Base-by-base conservation (phyloP, 192 early-diverging fungal genomes). In the Martensiomyces pterosporus region DNA sequence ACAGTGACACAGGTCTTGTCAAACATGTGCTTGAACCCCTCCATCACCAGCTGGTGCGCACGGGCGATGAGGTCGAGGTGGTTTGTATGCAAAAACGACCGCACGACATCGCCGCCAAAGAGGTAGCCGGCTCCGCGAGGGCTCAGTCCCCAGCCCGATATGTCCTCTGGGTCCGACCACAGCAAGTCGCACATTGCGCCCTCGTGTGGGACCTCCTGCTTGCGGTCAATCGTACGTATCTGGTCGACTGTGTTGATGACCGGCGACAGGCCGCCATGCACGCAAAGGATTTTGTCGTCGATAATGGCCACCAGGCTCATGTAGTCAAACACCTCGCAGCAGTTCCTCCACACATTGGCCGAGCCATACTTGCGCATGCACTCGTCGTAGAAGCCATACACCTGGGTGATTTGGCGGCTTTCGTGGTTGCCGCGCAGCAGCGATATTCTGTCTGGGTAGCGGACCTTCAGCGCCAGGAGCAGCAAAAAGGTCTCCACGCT, bases 361-460 rank as follows among this genome's bases (percentile, higher is more conserved):
- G 92, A 92, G 18, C 93, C 96, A 76, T 91, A 97, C 70, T 97
- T 97, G 51, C 90, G 83, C 69, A 94, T 72, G 65, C 92, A 96
- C 58, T 96, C 92, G 64, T 98, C 95, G 64, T 98, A 96, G 60
- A 98, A 95, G 39, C 93, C 93, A 65, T 98, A 98, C 17, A 98
- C 93, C 72, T 97, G 94, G n/a, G 91, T 96, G 50, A 95, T 93
- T 65, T 97, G 93, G 51, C 91, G 60, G 41, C 80, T 83, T 72
- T 94, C 91, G 73, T 94, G 91, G 79, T 96, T 96, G 55, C 93
- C 93, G 24, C 93, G 85, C 58, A 96, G 82, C 39, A 97, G 75
- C 19, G 91, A 91, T 29, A 98, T 93, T 45, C 91, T 82, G 64
- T 98, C 90, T n/a, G 85, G 83, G 76, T 89, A 91, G 53, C 92